Evolutionary conservation across 1,284 basidiomycete genomes (phyloP), one percentile per base, ranked within the genome.

Genomic region (Microbotryum intermedium): DNA sequence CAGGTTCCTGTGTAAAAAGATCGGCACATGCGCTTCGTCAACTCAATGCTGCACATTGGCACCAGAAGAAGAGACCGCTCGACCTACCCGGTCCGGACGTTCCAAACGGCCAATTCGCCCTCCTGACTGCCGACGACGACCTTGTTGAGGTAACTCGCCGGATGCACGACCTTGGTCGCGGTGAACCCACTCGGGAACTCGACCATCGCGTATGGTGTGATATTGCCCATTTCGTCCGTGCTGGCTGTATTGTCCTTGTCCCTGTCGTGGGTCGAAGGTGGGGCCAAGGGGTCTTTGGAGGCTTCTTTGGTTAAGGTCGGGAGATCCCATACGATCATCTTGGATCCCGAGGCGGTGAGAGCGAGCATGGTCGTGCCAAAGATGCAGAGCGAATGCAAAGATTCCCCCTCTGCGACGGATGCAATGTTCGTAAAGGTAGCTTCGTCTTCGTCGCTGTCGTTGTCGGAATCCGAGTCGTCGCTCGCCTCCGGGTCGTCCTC

Each of bases 101-200:
- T 99, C 90, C 91, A 98, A n/a, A 99, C 76, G 66, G 94, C 88
- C 69, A 98, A 76, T 55, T 79, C 78, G 11, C 95, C 95, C 72
- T 92, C 81, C 59, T 79, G 81, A 66, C 88, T 89, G 1, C 86
- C 85, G 10, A 98, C 82, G 1, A 98, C 79, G 1, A 98, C 80
- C 77, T 98, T 98, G 79, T 99, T 97, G 57, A 99, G 76, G 75
- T 98, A 98, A 5, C 95, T 98, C 1, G 91, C 86, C 1, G 95
- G 95, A 74, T 99, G 95, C 7, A 97, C 79, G 30, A 97, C 76
- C 21, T 80, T 81, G 11, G 84, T 87, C 10, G 94, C 93, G 1
- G 84, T 87, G 74, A 97, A 97, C 6, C 80, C 84, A 16, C 79
- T 71, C 47, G 87, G 84, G 68, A 92, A 93, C 54, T 84, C 78